Evolutionary conservation across 1,284 basidiomycete genomes (phyloP), one percentile per base, ranked within the genome.

Genomic region (Ganoderma sp.): DNA sequence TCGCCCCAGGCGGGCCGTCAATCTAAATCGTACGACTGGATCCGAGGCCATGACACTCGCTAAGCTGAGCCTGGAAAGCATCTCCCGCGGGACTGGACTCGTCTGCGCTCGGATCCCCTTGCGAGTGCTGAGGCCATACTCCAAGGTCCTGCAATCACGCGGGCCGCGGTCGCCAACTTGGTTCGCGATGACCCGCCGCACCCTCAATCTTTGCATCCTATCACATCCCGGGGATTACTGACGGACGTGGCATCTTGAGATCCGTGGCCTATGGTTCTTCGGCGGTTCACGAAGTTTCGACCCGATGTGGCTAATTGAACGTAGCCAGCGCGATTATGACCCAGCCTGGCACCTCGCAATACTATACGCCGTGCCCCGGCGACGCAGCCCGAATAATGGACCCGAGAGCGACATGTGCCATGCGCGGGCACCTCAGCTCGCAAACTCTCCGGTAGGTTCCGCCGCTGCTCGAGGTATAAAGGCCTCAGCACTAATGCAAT

Each of bases 171-270:
- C 67, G 67, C 65, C 69, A 52, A 22, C 39, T 50, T 34, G 43
- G 42, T 41, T 63, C 57, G 63, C 39, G 59, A 56, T 39, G 48
- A 10, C 37, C 43, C 57, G 42, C 19, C 28, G 28, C 19, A 41
- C 50, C 50, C 52, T 34, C 52, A 45, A 45, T 9, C 14, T 22
- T 42, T 34, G 48, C 34, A 43, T 42, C 71, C 69, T 71, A 73
- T 73, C 69, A 71, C 48, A 68, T 37, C 42, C 6, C 41, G 43
- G n/a, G 63, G 28, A 72, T 72, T 72, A 70, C 43, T 64, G 41
- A 8, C 25, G 7, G 54, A 34, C n/a, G 37, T 17, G 9, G 32
- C 25, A 48, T 64, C 59, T 57, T 41, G 9, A 69, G 66, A 65
- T 69, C 67, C 32, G 12, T 25, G 34, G 48, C 34, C 57, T 42